A percentile compares a stretch with the other conserved stretches of the same genome.
phyloP scores from a whole-genome alignment of 2,329 filamentous ascomycete genomes.

The Aspergillus versicolor region DNA sequence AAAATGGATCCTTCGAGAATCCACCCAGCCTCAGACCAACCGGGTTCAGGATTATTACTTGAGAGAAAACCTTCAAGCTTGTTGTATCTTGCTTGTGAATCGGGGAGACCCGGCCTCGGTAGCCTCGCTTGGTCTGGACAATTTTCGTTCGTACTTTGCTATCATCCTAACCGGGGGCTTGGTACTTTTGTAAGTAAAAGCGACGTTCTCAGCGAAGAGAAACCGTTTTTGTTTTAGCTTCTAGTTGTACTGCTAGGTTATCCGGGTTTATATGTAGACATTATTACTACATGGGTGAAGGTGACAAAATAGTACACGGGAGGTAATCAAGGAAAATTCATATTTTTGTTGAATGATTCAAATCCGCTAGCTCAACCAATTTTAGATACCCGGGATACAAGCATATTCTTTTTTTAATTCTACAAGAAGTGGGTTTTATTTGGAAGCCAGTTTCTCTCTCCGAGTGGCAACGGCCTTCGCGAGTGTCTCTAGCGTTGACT shows the following conservation, averaged over 20 bases:
- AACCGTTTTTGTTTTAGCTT: neutral
- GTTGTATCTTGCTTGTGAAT: too few species aligned
- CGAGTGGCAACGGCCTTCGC: constrained; percentile 77
- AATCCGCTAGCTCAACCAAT: neutral
- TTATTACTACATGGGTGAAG: neutral
- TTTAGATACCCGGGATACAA: constrained; percentile 5
- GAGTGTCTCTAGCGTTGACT: constrained; percentile 71
- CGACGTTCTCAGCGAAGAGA: neutral
- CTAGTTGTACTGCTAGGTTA: neutral
- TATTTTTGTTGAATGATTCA: neutral
- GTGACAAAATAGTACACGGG: too few species aligned
- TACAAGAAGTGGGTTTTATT: neutral
- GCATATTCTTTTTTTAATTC: neutral
- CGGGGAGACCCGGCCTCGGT: too few species aligned
- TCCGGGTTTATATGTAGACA: neutral
- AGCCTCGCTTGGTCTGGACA: neutral
- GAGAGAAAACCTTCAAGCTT: too few species aligned
- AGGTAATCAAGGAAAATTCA: neutral
- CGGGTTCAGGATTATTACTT: too few species aligned
- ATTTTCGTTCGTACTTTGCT: neutral
- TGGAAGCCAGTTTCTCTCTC: constrained; percentile 49
- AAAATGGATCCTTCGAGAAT: constrained; percentile 20
- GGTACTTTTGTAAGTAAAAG: neutral
- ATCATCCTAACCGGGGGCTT: neutral
- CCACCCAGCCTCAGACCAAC: constrained; percentile 39